Evolutionary conservation across 768 basidiomycete species (phyloP), one percentile per base, ranked within the genome.

Genomic region (Calocybe indica): DNA sequence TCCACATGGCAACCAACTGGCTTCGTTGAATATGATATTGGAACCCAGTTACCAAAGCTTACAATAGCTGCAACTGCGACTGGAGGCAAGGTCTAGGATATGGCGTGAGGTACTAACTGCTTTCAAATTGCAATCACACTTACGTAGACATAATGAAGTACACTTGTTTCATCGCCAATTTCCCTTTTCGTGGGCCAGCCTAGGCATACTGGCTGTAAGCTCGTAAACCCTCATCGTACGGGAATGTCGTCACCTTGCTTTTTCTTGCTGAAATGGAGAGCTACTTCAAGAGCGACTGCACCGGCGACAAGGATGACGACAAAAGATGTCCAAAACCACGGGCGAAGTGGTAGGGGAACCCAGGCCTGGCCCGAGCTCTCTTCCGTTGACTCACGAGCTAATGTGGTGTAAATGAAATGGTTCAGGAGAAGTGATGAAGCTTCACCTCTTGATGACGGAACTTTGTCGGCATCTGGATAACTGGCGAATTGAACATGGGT

Each of bases 121-220:
- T 45, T 15, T 47, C 6, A 37, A 41, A 43, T 7, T 9, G n/a
- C 15, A 42, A 10, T 8, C 42, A 29, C 6, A 64, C 76, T 13
- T 54, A 79, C 78, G 55, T 78, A 79, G 43, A 74, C 73, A 54
- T 78, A 80, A 57, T 80, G 78, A 59, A 77, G 54, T 14, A 74
- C 59, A 12, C 64, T 64, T 12, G 61, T 56, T 22, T 66, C 58
- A 30, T 62, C 58, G 2, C 61, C 63, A 28, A 62, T 52, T 30
- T 67, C 56, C 10, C 64, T 63, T 39, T 55, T 59, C 1, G 72
- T 68, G 5, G 64, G 55, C 75, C 76, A 79, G 42, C 77, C 76
- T 77, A 52, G 38, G 32, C 34, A 38, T 41, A 37, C 33, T 7
- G 13, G 33, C 35, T 7, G 37, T 31, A 45, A 32, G 33, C 12